Evolutionary conservation across 176 grass and related monocot genomes (phyloP).

Genomic region (Thinopyrum elongatum): DNA sequence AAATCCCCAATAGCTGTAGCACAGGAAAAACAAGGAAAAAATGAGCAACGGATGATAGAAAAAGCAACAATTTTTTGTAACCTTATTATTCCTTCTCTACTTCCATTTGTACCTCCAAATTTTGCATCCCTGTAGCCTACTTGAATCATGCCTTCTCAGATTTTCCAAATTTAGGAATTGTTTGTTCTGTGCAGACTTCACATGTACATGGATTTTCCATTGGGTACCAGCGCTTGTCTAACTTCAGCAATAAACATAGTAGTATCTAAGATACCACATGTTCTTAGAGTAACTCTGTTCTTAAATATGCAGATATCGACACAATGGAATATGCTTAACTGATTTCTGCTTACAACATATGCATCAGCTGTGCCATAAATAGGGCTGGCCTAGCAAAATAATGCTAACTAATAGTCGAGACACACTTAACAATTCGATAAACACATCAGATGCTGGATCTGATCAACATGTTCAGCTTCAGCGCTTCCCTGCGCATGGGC

Average conservation of each 20-base stretch:
- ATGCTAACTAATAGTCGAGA: not conserved
- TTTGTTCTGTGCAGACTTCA: not conserved
- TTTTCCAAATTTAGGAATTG: not conserved
- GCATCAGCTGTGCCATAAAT: not conserved
- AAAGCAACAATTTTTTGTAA: not conserved
- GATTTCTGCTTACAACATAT: not conserved
- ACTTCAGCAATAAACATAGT: constrained; percentile 14
- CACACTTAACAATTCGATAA: not conserved
- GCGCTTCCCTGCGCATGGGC: not conserved
- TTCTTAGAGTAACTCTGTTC: not conserved
- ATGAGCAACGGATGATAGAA: not conserved
- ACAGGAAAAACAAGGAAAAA: not conserved
- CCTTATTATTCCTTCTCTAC: not conserved
- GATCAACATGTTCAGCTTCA: not conserved
- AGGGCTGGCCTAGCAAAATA: not conserved
- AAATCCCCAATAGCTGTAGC: constrained; percentile 1
- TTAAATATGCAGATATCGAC: not conserved
- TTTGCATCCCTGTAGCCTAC: not conserved
- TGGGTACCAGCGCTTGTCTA: not conserved
- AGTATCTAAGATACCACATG: not conserved
- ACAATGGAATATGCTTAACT: not conserved
- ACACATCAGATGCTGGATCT: constrained; percentile 1
- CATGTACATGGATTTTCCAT: not conserved
- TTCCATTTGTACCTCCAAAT: not conserved
- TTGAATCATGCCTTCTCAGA: not conserved